Conservation (phyloP, 2,329 filamentous ascomycete species). For the Cryphonectria carpinicola region DNA sequence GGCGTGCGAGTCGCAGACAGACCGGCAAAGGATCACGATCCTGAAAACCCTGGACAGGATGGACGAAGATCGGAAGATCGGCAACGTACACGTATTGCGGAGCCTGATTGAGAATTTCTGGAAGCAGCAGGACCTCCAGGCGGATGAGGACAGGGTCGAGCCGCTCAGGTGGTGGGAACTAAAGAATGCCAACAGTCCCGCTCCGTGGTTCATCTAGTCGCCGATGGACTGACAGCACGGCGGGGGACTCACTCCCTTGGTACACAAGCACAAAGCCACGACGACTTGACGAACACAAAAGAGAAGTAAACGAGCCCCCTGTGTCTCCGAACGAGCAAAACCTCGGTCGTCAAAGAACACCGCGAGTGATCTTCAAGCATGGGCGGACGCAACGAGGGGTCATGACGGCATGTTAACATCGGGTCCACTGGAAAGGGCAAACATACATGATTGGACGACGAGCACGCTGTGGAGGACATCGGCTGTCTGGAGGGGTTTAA, state of each 20-base stretch:
- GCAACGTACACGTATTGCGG: constrained; percentile 49
- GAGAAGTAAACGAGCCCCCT: too few species aligned
- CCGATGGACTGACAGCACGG: neutral
- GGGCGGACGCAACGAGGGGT: neutral
- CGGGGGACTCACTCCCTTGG: neutral
- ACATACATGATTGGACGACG: neutral
- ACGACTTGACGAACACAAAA: neutral
- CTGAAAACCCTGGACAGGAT: constrained; percentile 47
- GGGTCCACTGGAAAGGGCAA: neutral
- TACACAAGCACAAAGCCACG: neutral
- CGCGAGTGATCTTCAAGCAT: neutral
- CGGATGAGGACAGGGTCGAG: constrained; percentile 35
- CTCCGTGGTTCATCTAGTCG: constrained; percentile 42
- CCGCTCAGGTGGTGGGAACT: constrained; percentile 45
- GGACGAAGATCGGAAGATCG: constrained; percentile 47
- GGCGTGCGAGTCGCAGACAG: constrained; percentile 48
- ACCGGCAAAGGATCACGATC: constrained; percentile 46
- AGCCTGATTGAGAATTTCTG: constrained; percentile 49
- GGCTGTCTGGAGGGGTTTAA: neutral
- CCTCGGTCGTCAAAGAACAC: neutral
- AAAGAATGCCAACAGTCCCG: constrained; percentile 39
- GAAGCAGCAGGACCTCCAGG: constrained; percentile 49
- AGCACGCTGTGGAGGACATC: neutral
- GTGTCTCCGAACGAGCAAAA: neutral
- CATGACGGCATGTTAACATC: neutral